Percentiles rank a stretch among this genome's conserved stretches.
These are phyloP conservation scores for Rhazya stricta DNA, from an alignment of 257 asterid genomes.

Conservation along the genomic window DNA sequence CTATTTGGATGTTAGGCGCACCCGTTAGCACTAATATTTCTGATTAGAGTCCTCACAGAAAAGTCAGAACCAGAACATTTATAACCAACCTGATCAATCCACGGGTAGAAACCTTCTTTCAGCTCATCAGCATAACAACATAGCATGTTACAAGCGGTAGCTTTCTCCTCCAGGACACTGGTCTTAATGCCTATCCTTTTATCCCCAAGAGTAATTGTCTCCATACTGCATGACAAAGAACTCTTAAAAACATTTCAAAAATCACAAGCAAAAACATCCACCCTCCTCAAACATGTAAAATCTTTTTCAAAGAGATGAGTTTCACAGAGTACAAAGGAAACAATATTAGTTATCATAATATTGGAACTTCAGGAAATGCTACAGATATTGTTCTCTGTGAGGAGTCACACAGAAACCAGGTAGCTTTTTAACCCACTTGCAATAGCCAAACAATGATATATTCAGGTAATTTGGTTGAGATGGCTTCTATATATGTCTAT, in stretches of 20 bases:
- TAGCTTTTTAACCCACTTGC: neutral
- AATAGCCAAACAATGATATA: neutral
- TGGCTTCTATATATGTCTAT: neutral
- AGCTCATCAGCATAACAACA: constrained; percentile 98
- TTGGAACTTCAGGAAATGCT: neutral
- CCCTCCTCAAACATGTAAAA: no score
- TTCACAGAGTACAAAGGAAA: neutral
- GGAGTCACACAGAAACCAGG: neutral
- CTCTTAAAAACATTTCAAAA: constrained; percentile 6
- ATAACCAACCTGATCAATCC: constrained; percentile 92
- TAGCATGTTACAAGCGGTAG: constrained; percentile 98
- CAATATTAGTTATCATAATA: no score
- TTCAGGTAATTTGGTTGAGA: no score
- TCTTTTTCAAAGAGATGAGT: no score
- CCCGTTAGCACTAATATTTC: neutral
- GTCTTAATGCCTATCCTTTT: constrained; percentile 96
- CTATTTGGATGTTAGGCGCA: constrained; percentile 33
- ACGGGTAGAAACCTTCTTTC: constrained; percentile 96
- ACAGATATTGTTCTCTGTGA: neutral
- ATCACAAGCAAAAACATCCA: neutral
- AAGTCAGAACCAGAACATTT: constrained; percentile 3
- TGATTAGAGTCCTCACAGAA: neutral
- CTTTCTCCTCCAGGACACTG: constrained; percentile 94
- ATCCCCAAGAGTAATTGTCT: constrained; percentile 92
- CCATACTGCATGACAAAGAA: constrained; percentile 66